Percentiles rank a stretch among this genome's conserved stretches.
Evolutionary conservation across 257 asterid genomes (phyloP).

Genomic region (Mentha longifolia): DNA sequence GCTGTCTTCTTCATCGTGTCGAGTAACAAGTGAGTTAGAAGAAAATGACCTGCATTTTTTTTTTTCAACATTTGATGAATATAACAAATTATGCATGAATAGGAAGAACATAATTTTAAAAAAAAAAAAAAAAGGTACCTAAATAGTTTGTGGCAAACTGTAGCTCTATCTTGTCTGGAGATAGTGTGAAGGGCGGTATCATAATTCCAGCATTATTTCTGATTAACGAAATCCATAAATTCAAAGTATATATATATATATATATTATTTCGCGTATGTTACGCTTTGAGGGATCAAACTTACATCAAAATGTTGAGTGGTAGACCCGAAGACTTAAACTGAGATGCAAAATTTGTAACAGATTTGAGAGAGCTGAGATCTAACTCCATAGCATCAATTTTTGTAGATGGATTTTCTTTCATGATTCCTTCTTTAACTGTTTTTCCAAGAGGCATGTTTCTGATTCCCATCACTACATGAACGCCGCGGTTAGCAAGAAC

Average conservation of each 20-base stretch:
- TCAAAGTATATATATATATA: too few species aligned
- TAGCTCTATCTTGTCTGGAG: slow-evolving; percentile 77
- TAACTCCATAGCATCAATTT: slow-evolving; percentile 79
- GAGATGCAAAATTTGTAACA: slow-evolving; percentile 67
- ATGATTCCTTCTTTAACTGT: slow-evolving; percentile 57
- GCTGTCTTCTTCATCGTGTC: slow-evolving; percentile 84
- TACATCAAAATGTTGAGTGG: slow-evolving; percentile 81
- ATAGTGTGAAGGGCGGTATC: slow-evolving; percentile 72
- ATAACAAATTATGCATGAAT: too few species aligned
- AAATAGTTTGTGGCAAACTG: slow-evolving; percentile 89
- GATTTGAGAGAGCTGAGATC: slow-evolving; percentile 80
- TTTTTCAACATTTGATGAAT: too few species aligned
- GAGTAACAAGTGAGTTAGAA: slow-evolving; percentile 67
- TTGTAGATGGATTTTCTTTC: slow-evolving; percentile 65
- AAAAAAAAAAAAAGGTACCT: slow-evolving; percentile 49
- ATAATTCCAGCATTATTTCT: slow-evolving; percentile 93
- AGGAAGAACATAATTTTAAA: too few species aligned
- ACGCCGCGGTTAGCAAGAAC: slow-evolving; percentile 88
- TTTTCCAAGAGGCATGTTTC: slow-evolving; percentile 64
- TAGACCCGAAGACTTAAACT: slow-evolving; percentile 64
- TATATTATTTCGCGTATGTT: too few species aligned
- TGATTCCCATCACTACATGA: slow-evolving; percentile 72
- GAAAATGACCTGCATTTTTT: slow-evolving; percentile 72
- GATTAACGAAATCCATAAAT: slow-evolving; percentile 21
- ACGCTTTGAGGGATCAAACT: slow-evolving; percentile 29